These are phyloP conservation scores for Selenicereus undatus DNA, from an alignment of 148 eudicot species.

Conservation along the genomic window DNA sequence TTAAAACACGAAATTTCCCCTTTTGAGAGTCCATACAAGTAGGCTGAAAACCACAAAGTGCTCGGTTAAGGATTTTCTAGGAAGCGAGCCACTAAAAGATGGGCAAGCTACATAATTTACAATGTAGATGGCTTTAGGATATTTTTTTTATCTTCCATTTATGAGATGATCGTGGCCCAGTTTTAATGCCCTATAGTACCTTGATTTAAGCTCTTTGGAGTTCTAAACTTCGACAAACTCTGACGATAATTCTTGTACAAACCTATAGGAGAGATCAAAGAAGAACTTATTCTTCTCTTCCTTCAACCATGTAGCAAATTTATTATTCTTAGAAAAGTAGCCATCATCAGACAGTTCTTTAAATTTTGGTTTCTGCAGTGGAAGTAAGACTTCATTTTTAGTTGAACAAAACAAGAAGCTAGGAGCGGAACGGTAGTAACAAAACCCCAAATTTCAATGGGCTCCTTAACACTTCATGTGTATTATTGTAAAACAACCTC, in stretches of 20 bases:
- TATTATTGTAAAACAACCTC: no score
- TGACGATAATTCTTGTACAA: conserved; percentile 58
- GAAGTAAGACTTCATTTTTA: conserved; percentile 3
- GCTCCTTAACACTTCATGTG: background rate
- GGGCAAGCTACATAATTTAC: background rate
- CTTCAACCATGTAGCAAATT: conserved; percentile 88
- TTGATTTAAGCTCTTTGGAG: conserved; percentile 47
- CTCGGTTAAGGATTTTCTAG: background rate
- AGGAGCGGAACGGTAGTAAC: background rate
- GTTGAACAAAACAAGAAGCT: no score
- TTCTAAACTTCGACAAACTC: conserved; percentile 73
- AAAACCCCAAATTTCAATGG: background rate
- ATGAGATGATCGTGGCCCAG: conserved; percentile 77
- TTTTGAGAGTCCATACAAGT: no score
- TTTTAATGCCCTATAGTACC: conserved; percentile 72
- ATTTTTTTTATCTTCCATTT: conserved; percentile 66
- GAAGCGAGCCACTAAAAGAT: no score
- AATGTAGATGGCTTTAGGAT: conserved; percentile 4
- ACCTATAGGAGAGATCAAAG: conserved; percentile 77
- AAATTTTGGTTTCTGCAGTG: conserved; percentile 38
- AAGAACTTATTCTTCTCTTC: conserved; percentile 70
- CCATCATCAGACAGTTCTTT: conserved; percentile 62
- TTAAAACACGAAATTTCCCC: no score
- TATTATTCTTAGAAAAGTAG: conserved; percentile 89
- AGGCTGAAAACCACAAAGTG: no score